These are phyloP conservation scores for Mycotypha africana DNA, from an alignment of 371 early-diverging fungal genomes.

Conservation along the genomic window DNA sequence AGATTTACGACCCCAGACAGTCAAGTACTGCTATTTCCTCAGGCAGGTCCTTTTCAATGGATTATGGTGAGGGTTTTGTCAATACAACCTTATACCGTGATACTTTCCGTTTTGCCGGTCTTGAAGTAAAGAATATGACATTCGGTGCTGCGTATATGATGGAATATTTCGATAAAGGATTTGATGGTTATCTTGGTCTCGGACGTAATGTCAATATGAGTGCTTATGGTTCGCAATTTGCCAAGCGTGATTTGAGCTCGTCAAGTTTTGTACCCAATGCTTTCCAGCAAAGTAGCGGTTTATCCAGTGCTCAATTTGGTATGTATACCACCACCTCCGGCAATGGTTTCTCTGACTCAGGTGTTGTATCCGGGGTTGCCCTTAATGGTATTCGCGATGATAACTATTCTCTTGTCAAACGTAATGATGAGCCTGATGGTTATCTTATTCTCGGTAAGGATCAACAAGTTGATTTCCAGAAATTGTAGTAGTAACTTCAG, in stretches of 20 bases:
- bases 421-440: slow-evolving; percentile 29
- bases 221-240: slow-evolving; percentile 6
- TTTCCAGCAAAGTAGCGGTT: slow-evolving; percentile 27
- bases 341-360: slow-evolving; percentile 24
- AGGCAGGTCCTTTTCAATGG: slow-evolving; percentile 25
- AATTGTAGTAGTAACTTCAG: not conserved
- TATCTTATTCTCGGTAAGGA: slow-evolving; percentile 37
- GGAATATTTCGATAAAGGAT: slow-evolving; percentile 34
- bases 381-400: slow-evolving; percentile 26
- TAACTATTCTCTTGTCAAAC: too few species aligned
- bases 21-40: slow-evolving; percentile 26
- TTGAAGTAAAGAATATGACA: slow-evolving; percentile 32
- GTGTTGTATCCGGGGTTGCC: slow-evolving; percentile 13
- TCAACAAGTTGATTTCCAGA: not conserved
- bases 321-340: slow-evolving; percentile 24
- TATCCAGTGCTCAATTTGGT: slow-evolving; percentile 40
- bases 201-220: slow-evolving; percentile 34
- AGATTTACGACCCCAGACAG: slow-evolving; percentile 27
- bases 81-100: slow-evolving; percentile 30
- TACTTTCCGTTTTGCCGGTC: slow-evolving; percentile 25
- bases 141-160: slow-evolving; percentile 44
- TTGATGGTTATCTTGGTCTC: slow-evolving; percentile 46
- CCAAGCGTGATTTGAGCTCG: slow-evolving; percentile 26
- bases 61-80: slow-evolving; percentile 35
- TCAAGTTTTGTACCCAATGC: slow-evolving; percentile 38